Evolutionary conservation across 2,329 filamentous ascomycete genomes (phyloP).

Genomic region (Chlorencoelia australis): DNA sequence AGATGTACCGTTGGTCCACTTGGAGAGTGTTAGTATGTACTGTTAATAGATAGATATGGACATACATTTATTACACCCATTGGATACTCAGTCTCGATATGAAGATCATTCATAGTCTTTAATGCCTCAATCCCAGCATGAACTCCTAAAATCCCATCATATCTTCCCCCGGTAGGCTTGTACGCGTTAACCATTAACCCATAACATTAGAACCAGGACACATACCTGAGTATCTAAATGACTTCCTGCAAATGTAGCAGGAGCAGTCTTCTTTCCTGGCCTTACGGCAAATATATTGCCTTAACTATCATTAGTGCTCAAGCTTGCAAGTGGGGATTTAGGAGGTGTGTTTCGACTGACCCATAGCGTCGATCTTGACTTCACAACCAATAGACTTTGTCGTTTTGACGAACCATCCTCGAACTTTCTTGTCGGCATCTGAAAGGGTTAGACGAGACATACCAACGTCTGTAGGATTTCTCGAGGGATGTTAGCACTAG

Average conservation of each 20-base stretch:
- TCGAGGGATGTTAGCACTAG: conserved; percentile 18
- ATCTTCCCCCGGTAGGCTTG: conserved; percentile 55
- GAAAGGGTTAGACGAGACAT: conserved; percentile 68
- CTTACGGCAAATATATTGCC: conserved; percentile 66
- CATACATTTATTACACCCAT: conserved; percentile 19
- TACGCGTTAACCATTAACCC: conserved; percentile 36
- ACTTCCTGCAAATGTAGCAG: conserved; percentile 59
- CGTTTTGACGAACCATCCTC: conserved; percentile 65
- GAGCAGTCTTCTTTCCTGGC: conserved; percentile 47
- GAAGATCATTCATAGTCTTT: conserved; percentile 54
- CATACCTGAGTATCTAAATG: conserved; percentile 52
- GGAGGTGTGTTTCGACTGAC: no score
- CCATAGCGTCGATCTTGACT: conserved; percentile 63
- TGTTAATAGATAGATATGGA: neutral
- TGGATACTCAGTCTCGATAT: conserved; percentile 53
- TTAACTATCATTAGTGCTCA: no score
- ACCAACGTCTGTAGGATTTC: conserved; percentile 53
- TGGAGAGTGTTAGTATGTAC: conserved; percentile 34
- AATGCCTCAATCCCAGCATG: conserved; percentile 65
- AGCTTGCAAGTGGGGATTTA: no score
- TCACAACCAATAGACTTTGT: conserved; percentile 54
- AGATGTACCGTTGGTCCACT: conserved; percentile 8
- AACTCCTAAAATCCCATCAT: conserved; percentile 67
- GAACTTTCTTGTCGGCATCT: conserved; percentile 58
- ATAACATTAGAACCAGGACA: neutral